Evolutionary conservation across 2,329 filamentous ascomycete genomes (phyloP).

Genomic region (Alternaria consortialis): DNA sequence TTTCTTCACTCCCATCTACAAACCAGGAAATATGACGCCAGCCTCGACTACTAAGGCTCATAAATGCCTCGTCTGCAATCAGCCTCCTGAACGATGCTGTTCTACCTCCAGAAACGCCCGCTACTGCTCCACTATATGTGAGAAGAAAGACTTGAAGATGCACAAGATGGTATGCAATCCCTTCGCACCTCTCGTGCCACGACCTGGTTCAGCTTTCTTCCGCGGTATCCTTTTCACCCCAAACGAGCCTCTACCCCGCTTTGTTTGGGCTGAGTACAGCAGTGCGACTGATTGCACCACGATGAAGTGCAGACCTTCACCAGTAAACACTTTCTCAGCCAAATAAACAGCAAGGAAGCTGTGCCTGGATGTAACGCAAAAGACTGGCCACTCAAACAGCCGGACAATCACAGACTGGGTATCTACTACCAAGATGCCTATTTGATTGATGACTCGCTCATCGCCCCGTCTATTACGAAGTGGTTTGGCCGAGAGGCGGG

Average conservation of each 20-base stretch:
- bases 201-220: background rate
- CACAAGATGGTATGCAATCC: slow-evolving; percentile 5
- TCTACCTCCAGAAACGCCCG: background rate
- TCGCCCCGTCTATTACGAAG: background rate
- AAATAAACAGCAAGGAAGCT: background rate
- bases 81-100: background rate
- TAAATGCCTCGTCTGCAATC: slow-evolving; percentile 2
- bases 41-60: background rate
- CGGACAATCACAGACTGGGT: background rate
- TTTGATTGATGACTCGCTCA: background rate
- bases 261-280: background rate
- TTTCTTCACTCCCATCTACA: background rate
- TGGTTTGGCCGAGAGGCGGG: background rate
- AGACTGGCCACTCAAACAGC: background rate
- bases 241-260: background rate
- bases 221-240: background rate
- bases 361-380: background rate
- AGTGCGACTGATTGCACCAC: background rate
- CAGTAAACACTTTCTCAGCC: background rate
- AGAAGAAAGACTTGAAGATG: background rate
- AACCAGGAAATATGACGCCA: background rate
- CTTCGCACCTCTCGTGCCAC: background rate
- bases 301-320: background rate
- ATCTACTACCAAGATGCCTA: background rate
- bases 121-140: background rate